Evolutionary conservation across 1,139 yeast genomes (phyloP).

Genomic region (Kazachstania sp.): DNA sequence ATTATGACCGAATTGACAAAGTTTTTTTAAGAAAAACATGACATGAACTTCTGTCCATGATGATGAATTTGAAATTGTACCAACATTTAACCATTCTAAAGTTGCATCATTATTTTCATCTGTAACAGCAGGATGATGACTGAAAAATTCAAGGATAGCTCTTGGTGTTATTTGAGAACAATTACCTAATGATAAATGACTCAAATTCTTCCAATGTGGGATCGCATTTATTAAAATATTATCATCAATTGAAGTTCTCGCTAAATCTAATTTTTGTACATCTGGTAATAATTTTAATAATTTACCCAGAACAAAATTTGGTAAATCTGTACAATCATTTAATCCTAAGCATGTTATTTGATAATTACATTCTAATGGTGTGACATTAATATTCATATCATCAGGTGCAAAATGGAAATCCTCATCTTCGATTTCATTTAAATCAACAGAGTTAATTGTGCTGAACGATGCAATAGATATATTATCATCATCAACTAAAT

Average conservation of each 20-base stretch:
- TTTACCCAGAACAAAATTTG: constrained; percentile 46
- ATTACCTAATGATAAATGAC: constrained; percentile 72
- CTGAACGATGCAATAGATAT: constrained; percentile 1
- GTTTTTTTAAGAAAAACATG: constrained; percentile 45
- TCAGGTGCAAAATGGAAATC: constrained; percentile 1
- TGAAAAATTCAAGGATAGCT: constrained; percentile 62
- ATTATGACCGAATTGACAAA: constrained; percentile 34
- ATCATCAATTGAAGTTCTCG: constrained; percentile 71
- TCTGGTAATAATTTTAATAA: constrained; percentile 51
- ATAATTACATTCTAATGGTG: constrained; percentile 27
- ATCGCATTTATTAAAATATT: constrained; percentile 39
- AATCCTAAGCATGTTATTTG: constrained; percentile 54
- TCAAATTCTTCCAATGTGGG: constrained; percentile 48
- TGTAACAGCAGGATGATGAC: constrained; percentile 62
- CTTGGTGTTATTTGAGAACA: constrained; percentile 72
- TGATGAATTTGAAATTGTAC: constrained; percentile 62
- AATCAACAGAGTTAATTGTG: not conserved
- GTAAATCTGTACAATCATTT: constrained; percentile 80
- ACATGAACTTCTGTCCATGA: constrained; percentile 54
- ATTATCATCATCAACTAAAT: not conserved
- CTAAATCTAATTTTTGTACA: constrained; percentile 63
- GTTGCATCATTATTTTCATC: constrained; percentile 35
- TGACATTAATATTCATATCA: constrained; percentile 5
- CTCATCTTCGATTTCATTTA: not conserved
- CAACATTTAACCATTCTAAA: constrained; percentile 69